phyloP scores from a whole-genome alignment of 2,329 filamentous ascomycete genomes.

The Colletotrichum melonis region DNA sequence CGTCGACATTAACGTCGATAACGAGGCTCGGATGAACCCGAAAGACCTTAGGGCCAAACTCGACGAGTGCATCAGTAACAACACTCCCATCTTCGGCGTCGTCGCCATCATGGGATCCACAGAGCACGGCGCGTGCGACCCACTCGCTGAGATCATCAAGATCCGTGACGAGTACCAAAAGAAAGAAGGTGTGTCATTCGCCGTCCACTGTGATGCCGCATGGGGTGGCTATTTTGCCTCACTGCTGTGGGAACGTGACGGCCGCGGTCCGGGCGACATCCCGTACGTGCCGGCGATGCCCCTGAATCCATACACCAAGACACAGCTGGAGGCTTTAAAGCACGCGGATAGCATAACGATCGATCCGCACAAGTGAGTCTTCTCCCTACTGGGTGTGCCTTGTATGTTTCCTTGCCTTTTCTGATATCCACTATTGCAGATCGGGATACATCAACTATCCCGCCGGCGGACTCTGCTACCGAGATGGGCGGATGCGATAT shows the following conservation, averaged over 20 bases:
- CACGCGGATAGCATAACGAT: conserved; percentile 58
- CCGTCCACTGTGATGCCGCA: conserved; percentile 59
- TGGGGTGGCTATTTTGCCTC: conserved; percentile 63
- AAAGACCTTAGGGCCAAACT: neutral
- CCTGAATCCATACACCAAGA: neutral
- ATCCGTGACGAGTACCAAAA: conserved; percentile 53
- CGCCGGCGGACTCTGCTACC: conserved; percentile 55
- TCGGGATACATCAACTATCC: conserved; percentile 59
- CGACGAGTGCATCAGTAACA: neutral
- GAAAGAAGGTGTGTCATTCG: conserved; percentile 54
- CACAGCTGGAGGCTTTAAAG: conserved; percentile 49
- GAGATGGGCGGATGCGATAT: conserved; percentile 55
- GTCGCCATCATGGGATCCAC: neutral
- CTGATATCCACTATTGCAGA: neutral
- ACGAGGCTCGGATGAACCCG: neutral
- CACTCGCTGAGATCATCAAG: conserved; percentile 48
- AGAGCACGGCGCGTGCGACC: conserved; percentile 55
- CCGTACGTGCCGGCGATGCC: neutral
- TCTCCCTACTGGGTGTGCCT: neutral
- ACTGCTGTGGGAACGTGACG: conserved; percentile 52
- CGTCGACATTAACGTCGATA: neutral
- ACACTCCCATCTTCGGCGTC: conserved; percentile 30
- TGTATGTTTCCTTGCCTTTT: neutral
- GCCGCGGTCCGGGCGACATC: conserved; percentile 47
- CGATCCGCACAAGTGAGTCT: conserved; percentile 55